Evolutionary conservation across 23 red algal species (phyloP).

Genomic region (Agarophyton chilense): DNA sequence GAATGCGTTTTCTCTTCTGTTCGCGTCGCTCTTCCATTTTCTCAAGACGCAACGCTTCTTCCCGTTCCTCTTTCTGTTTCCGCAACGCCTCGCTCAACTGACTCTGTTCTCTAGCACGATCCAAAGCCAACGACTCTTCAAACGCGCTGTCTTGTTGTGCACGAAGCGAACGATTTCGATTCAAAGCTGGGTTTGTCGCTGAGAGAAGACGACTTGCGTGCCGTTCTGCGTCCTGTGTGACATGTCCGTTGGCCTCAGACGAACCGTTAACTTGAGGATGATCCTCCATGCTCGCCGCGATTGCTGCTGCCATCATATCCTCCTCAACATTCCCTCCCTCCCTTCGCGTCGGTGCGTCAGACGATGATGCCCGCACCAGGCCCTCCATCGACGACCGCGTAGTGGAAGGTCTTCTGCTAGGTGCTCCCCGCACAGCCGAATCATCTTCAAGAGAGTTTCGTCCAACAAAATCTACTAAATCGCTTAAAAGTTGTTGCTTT

Average conservation of each 20-base stretch:
- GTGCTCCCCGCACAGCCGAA: conserved; percentile 4
- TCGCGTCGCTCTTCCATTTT: neutral
- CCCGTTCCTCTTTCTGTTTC: conserved; percentile 10
- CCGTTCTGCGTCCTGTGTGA: neutral
- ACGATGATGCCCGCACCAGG: neutral
- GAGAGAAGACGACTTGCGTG: conserved; percentile 48
- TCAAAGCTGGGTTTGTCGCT: conserved; percentile 42
- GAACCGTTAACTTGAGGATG: neutral
- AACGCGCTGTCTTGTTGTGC: conserved; percentile 51
- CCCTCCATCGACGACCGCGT: neutral
- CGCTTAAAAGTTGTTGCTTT: conserved; percentile 9
- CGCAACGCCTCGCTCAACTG: conserved; percentile 12
- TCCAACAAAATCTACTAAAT: conserved; percentile 33
- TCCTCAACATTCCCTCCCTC: conserved; percentile 26
- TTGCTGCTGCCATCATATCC: conserved; percentile 18
- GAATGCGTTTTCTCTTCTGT: conserved; percentile 40
- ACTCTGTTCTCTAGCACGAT: conserved; percentile 58
- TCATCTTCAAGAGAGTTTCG: conserved; percentile 40
- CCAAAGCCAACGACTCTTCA: conserved; percentile 55
- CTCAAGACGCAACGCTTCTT: neutral
- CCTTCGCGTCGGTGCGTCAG: neutral
- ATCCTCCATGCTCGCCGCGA: conserved; percentile 37
- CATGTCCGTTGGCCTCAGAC: neutral
- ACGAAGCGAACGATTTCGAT: conserved; percentile 32
- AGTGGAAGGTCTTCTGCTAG: neutral